Evolutionary conservation across 768 basidiomycete genomes (phyloP), one percentile per base, ranked within the genome.

Genomic region (Tylopilus plumbeoviolaceoides): DNA sequence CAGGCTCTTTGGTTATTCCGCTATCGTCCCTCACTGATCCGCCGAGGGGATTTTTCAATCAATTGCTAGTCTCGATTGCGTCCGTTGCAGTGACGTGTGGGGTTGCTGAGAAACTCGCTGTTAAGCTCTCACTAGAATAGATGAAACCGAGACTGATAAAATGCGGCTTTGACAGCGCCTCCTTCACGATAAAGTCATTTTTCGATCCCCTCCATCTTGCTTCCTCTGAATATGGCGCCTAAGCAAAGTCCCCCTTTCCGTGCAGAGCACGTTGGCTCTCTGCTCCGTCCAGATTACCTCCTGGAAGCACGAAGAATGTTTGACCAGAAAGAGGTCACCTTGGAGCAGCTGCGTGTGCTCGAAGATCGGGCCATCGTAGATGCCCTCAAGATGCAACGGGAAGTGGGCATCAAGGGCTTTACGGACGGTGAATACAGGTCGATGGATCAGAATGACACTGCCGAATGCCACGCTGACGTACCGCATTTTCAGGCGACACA

Each of bases 211-310:
- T 23, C 23, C 23, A 23, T 23, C 23, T 23, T 28, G 11, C 6
- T n/a, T 30, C 18, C 31, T 43, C 40, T 40, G 7, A 51, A 27
- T 7, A 67, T 67, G 63, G 14, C 48, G 1, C 23, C 51, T 12
- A 67, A 60, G 44, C 62, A 67, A 35, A 52, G 42, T n/a, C 76
- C 76, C 5, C 76, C 76, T 25, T 75, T 75, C 65, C 70, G 75
- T 23, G 75, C 76, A 15, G 76, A 77, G 48, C 76, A 77, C 56
- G 54, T 76, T 9, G 76, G 76, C 33, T 77, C 75, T 7, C 63
- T 78, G 35, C 75, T 75, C 50, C 72, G 76, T 9, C 76, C 76
- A 18, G 52, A 57, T 6, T 59, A 66, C 49, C 71, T 77, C 12
- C 72, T 77, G 20, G 58, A 71, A 44, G 72, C 70, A 50, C 67